Conservation (phyloP, 345 rosid species). For the Populus pruinosa region DNA sequence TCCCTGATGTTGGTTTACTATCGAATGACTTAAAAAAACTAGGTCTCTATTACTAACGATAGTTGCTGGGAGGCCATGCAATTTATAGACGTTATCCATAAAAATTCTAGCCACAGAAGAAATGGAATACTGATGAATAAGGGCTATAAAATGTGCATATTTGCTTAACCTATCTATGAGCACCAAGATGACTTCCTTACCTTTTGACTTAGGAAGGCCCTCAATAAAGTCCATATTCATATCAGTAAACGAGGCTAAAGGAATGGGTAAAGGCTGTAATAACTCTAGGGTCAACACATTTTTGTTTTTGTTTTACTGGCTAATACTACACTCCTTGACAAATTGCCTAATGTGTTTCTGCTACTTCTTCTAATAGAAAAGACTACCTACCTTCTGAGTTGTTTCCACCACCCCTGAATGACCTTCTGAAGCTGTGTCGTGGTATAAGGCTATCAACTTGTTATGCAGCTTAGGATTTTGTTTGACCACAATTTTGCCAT, state of each 20-base stretch:
- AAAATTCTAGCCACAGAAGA: background rate
- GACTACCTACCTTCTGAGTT: accelerated
- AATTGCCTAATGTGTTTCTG: background rate
- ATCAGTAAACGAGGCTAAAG: background rate
- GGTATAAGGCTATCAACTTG: background rate
- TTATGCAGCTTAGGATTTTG: background rate
- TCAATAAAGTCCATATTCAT: background rate
- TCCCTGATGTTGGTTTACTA: too few relatives aligned
- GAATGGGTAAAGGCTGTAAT: background rate
- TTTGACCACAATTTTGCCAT: background rate
- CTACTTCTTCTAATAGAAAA: background rate
- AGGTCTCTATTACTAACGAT: background rate
- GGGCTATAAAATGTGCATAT: background rate
- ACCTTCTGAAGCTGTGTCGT: background rate
- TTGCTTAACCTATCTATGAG: background rate
- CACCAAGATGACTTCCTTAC: background rate
- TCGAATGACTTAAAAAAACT: background rate
- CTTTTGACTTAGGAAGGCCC: background rate
- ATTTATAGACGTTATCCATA: background rate
- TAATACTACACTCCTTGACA: background rate
- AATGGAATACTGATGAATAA: background rate
- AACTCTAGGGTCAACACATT: background rate
- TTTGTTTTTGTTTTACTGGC: background rate
- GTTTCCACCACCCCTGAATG: background rate
- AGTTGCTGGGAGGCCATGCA: background rate